Evolutionary conservation across 2,329 filamentous ascomycete genomes (phyloP), one percentile per base, ranked within the genome.

Genomic region (Albophoma yamanashiensis): DNA sequence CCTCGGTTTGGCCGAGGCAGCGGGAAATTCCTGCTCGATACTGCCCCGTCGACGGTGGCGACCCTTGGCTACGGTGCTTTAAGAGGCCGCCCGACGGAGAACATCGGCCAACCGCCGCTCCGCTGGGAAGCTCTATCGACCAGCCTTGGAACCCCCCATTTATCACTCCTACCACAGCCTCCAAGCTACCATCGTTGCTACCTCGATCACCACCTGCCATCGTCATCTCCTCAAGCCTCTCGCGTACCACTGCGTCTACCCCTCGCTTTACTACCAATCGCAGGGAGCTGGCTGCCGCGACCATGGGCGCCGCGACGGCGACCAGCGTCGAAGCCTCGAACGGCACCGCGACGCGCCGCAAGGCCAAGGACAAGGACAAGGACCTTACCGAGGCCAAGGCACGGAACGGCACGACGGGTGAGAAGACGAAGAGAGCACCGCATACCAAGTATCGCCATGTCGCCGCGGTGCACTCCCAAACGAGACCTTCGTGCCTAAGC

Each of bases 391-490:
- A 68, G 57, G 64, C 61, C 57, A 66, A 70, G 59, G 61, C 63
- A 25, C 36, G 40, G 17, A 65, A 64, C 55, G 67, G 66, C 59
- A 65, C 67, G 57, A 66, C 66, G 22, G 62, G 60, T 12, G 62
- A 67, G 27, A 63, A 64, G 61, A 59, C 64, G 34, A 59, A 61
- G 45, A 66, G 63, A 9, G 61, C 66, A 25, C 65, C 64, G 22
- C 61, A 65, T 61, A 82, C 77, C 68, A 94, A 92, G 73, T 97
- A 97, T 77, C 89, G 91, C 65, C 94, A 99, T 83, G 86, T 96
- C 64, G 90, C 89, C 61, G 92, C 92, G 39, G 86, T 95, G 42
- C 94, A 99, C 74, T 86, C 86, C 9, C 72, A 82, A 66, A 75
- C 82, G 43, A 84, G 85, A 61, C 85, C 89, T 9, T 96, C 93